Evolutionary conservation across 805 yeast genomes (phyloP), one percentile per base, ranked within the genome.

Genomic region (Myxozyma monticola): DNA sequence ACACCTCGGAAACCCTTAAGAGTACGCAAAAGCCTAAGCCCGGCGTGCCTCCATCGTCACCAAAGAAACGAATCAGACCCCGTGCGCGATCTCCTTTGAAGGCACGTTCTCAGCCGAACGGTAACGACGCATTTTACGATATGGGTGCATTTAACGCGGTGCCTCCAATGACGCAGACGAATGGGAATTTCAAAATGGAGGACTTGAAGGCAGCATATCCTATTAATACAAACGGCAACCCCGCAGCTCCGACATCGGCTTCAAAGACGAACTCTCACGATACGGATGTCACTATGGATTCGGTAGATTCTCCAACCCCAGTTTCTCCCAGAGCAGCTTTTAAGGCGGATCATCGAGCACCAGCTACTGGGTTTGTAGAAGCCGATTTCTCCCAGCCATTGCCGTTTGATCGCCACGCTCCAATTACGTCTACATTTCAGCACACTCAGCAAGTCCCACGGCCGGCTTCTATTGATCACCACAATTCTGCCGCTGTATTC

Each of bases 121-220:
- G 14, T 9, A 22, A 37, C 17, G 6, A 10, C 9, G n/a, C 17
- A n/a, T 37, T 21, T 6, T 10, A 22, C 17, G 40, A 21, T 14
- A 14, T 21, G 26, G n/a, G n/a, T n/a, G n/a, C n/a, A n/a, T 37
- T 37, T 37, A 37, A n/a, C 8, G 17, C 9, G 9, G 26, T 37
- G 10, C 40, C 40, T 9, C 26, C 40, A 8, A 8, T 37, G 8
- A 37, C 24, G 7, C 28, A 37, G 28, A 58, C 64, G 2, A 25
- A 36, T 24, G 66, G 68, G 25, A 58, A 62, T 37, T 66, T 66
- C 49, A 53, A 58, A 24, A 54, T 66, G 66, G 60, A 57, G 14
- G 62, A 49, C 15, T 33, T 65, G 31, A 18, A 37, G 26, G 33
- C 41, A 8, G 24, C 43, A 12, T 41, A 33, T 17, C 56, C 51